Conservation (phyloP, 1,284 basidiomycete species). For the Microbotryum silenes-acaulis region DNA sequence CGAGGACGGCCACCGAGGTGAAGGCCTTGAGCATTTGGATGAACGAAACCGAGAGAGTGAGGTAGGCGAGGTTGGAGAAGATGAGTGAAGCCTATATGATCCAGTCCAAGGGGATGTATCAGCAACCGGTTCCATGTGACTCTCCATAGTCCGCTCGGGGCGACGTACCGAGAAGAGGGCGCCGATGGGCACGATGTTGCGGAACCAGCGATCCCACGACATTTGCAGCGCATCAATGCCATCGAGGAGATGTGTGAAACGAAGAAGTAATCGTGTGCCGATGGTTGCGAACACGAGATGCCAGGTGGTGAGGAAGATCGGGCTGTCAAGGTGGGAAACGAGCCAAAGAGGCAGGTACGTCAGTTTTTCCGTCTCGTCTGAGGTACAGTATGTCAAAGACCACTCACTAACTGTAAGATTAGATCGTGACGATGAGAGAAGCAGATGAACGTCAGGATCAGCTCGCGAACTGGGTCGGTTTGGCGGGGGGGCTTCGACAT, state of each 20-base stretch:
- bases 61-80: constrained; percentile 46
- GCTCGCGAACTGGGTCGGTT: no score
- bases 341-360: not conserved
- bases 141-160: no score
- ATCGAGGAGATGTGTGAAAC: constrained; percentile 43
- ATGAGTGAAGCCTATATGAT: constrained; percentile 40
- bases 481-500: no score
- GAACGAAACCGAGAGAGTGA: constrained; percentile 44
- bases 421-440: no score
- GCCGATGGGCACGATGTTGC: constrained; percentile 46
- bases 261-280: constrained; percentile 41
- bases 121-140: no score
- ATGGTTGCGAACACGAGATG: constrained; percentile 45
- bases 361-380: not conserved
- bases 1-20: constrained; percentile 35
- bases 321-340: constrained; percentile 16
- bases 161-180: constrained; percentile 41
- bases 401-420: no score
- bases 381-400: not conserved
- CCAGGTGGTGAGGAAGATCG: constrained; percentile 44
- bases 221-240: constrained; percentile 39
- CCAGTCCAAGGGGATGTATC: no score
- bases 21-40: constrained; percentile 49
- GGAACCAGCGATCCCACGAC: constrained; percentile 37
- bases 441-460: no score